Evolutionary conservation across 2,329 filamentous ascomycete genomes (phyloP).

Genomic region (Sphaceloma murrayae): DNA sequence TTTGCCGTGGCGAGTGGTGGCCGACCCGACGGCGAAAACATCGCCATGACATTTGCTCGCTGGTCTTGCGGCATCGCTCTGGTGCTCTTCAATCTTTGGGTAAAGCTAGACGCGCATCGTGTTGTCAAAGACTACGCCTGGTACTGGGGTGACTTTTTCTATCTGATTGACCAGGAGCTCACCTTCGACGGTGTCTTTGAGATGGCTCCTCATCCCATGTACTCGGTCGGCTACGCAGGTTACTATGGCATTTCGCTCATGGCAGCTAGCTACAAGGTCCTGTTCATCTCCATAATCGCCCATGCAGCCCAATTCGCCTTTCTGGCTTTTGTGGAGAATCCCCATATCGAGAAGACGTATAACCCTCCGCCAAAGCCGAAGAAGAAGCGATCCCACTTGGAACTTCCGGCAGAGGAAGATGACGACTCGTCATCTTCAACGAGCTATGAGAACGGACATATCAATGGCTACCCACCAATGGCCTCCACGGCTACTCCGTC

Average conservation of each 20-base stretch:
- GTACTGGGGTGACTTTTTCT: constrained; percentile 99
- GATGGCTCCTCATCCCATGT: constrained; percentile 98
- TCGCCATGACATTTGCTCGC: constrained; percentile 58
- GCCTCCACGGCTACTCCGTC: constrained; percentile 47
- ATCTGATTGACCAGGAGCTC: constrained; percentile 91
- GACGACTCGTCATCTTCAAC: constrained; percentile 33
- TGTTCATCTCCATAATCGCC: constrained; percentile 92
- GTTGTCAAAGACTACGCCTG: constrained; percentile 99
- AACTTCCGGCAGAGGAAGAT: constrained; percentile 30
- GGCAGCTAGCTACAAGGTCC: constrained; percentile 93
- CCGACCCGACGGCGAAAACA: constrained; percentile 61
- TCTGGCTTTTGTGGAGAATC: constrained; percentile 83
- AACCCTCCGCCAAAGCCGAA: constrained; percentile 73
- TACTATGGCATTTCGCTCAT: constrained; percentile 98
- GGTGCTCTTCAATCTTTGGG: constrained; percentile 93
- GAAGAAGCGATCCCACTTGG: constrained; percentile 33
- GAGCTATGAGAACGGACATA: constrained; percentile 32
- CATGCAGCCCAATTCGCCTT: constrained; percentile 93
- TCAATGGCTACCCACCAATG: constrained; percentile 30
- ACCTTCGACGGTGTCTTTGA: constrained; percentile 99
- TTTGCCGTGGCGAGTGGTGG: constrained; percentile 84
- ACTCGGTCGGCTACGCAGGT: constrained; percentile 93
- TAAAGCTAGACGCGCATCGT: constrained; percentile 92
- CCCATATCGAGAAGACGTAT: constrained; percentile 96
- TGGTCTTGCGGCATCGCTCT: constrained; percentile 71